Conservation (phyloP, 805 yeast species). For the Kockiozyma suomiensis region DNA sequence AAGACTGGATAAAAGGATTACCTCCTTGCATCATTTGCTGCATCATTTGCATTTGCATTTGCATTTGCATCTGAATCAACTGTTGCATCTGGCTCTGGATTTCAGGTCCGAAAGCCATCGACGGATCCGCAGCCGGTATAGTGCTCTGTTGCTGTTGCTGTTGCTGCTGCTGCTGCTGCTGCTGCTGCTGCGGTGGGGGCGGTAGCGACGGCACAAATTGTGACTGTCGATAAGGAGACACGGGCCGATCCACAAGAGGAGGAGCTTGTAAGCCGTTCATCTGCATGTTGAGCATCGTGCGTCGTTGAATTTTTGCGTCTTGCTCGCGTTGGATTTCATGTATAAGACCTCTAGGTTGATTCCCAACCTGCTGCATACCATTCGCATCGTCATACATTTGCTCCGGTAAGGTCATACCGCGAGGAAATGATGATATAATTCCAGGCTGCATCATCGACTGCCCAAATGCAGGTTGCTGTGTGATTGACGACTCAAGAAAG, state of each 20-base stretch:
- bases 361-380: neutral
- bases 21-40: constrained; percentile 26
- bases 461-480: neutral
- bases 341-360: constrained; percentile 44
- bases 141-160: neutral
- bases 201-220: constrained; percentile 1
- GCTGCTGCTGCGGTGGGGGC: neutral
- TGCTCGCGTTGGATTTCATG: constrained; percentile 47
- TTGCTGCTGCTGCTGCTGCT: no score
- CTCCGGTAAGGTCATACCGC: constrained; percentile 20
- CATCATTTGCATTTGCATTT: constrained; percentile 29
- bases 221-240: neutral
- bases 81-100: constrained; percentile 28
- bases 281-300: constrained; percentile 29
- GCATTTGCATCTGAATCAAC: constrained; percentile 28
- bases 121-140: constrained; percentile 9
- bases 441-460: neutral
- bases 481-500: no score
- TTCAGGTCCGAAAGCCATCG: constrained; percentile 13
- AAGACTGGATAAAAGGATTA: neutral
- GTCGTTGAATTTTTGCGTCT: constrained; percentile 42
- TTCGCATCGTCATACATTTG: constrained; percentile 7
- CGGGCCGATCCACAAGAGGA: neutral
- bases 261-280: constrained; percentile 10
- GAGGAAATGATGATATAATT: constrained; percentile 4